phyloP scores from a whole-genome alignment of 2,329 filamentous ascomycete species.

The Nothophoma quercina region DNA sequence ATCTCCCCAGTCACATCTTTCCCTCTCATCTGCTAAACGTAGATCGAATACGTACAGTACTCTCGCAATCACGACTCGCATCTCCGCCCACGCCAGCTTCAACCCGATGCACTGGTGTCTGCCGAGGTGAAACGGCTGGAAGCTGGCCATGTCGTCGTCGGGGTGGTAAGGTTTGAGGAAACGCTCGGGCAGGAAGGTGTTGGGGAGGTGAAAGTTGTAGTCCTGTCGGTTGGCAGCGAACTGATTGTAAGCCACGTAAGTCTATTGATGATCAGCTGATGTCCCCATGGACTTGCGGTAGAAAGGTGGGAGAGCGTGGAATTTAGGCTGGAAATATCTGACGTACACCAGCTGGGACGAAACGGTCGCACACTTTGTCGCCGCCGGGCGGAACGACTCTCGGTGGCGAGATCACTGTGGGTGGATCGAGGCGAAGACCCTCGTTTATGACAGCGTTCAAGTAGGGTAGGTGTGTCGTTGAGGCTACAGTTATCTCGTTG shows the following conservation, averaged over 20 bases:
- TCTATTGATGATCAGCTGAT: conserved; percentile 17
- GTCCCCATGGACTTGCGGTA: background rate
- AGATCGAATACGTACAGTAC: conserved; percentile 52
- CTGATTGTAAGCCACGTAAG: conserved; percentile 42
- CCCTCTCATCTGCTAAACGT: conserved; percentile 10
- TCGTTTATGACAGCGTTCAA: conserved; percentile 50
- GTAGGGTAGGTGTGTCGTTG: conserved; percentile 31
- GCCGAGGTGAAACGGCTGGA: conserved; percentile 39
- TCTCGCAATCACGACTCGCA: conserved; percentile 50
- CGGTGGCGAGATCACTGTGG: conserved; percentile 27
- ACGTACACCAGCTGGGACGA: conserved; percentile 33
- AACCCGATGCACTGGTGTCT: conserved; percentile 39
- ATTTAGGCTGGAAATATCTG: too few relatives aligned
- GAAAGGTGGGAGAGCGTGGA: too few relatives aligned
- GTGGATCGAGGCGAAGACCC: conserved; percentile 42
- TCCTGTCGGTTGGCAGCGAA: conserved; percentile 35
- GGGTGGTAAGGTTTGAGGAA: conserved; percentile 34
- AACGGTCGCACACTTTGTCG: conserved; percentile 30
- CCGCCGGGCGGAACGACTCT: conserved; percentile 33
- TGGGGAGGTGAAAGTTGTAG: conserved; percentile 39
- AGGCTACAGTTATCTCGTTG: conserved; percentile 31
- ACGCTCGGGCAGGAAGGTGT: conserved; percentile 46
- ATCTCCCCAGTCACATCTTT: conserved; percentile 32
- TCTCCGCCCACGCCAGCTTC: conserved; percentile 41
- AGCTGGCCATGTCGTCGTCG: conserved; percentile 31